Evolutionary conservation across 2,329 filamentous ascomycete species (phyloP).

Genomic region (Nigrospora oryzae): DNA sequence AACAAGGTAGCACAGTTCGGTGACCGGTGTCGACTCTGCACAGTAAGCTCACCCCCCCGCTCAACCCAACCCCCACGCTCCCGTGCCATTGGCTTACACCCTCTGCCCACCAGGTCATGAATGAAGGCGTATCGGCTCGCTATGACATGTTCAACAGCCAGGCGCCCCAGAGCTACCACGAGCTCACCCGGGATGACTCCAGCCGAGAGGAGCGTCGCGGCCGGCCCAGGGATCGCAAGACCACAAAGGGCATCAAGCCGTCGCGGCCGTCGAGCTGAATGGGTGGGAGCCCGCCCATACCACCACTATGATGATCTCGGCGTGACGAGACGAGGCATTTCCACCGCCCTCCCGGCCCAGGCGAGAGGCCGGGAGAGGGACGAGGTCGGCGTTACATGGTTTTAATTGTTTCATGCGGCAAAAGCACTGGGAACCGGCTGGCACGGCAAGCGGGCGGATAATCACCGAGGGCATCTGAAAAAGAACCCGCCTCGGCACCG

Average conservation of each 20-base stretch:
- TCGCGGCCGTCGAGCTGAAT: background rate
- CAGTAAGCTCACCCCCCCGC: conserved; percentile 9
- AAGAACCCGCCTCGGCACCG: too few species aligned
- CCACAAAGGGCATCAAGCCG: background rate
- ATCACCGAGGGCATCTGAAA: too few species aligned
- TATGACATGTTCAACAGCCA: conserved; percentile 4
- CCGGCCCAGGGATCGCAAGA: conserved; percentile 3
- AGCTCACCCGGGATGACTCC: conserved; percentile 4
- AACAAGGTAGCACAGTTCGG: conserved; percentile 19
- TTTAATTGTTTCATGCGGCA: too few species aligned
- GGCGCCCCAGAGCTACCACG: background rate
- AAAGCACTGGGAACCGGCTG: too few species aligned
- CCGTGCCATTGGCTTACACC: background rate
- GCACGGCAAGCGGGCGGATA: too few species aligned
- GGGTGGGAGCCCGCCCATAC: background rate
- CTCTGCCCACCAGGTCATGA: conserved; percentile 10
- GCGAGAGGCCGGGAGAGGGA: too few species aligned
- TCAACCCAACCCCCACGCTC: background rate
- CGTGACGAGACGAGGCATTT: too few species aligned
- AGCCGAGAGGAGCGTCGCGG: conserved; percentile 6
- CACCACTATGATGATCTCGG: too few species aligned
- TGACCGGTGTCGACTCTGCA: conserved; percentile 17
- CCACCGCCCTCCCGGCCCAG: too few species aligned
- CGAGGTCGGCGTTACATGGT: too few species aligned
- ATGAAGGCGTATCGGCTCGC: conserved; percentile 14